phyloP scores from a whole-genome alignment of 176 grass and related monocot species.

The sorghum (Sorghum bicolor) region Sorghum_bicolor_NCBIv3 NC_012878.2:54198501-54199000 shows the following conservation, averaged over 20 bases:
- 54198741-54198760: neutral
- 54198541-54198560: constrained; percentile 17
- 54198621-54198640: neutral
- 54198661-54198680: neutral
- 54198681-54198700: neutral
- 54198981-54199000: constrained; percentile 23
- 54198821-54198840: neutral
- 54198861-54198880: neutral
- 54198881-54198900: neutral
- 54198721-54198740: neutral
- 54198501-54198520: neutral
- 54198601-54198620: neutral
- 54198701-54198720: neutral
- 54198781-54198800: constrained; percentile 26
- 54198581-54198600: neutral
- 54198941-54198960: neutral
- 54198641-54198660: neutral
- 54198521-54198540: constrained; percentile 31
- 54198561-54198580: constrained; percentile 37
- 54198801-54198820: constrained; percentile 29
- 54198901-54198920: neutral
- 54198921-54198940: constrained; percentile 21
- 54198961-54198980: constrained; percentile 12
- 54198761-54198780: constrained; percentile 35
- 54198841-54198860: too few relatives aligned